phyloP scores from a whole-genome alignment of 1,139 yeast species.

The Scheffersomyces parashehatae region DNA sequence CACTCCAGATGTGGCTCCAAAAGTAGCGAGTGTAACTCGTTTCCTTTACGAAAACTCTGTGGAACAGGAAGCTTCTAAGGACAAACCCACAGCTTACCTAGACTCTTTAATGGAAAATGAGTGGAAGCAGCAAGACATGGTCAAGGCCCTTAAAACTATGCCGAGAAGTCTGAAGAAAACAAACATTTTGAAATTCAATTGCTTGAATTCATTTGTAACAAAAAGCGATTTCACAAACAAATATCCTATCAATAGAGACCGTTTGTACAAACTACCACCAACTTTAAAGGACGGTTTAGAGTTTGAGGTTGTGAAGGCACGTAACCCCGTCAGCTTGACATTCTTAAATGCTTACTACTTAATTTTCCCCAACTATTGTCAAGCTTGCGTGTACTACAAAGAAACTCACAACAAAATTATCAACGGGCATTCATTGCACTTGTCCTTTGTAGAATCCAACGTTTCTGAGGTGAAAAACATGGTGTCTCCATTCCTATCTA shows the following conservation, averaged over 20 bases:
- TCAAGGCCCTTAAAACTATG: slow-evolving; percentile 24
- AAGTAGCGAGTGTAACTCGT: slow-evolving; percentile 27
- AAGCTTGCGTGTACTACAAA: slow-evolving; percentile 51
- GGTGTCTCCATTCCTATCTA: slow-evolving; percentile 28
- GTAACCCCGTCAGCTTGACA: slow-evolving; percentile 46
- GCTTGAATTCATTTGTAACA: slow-evolving; percentile 38
- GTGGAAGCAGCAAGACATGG: slow-evolving; percentile 33
- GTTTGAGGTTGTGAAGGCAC: slow-evolving; percentile 43
- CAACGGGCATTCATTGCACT: slow-evolving; percentile 50
- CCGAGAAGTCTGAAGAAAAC: slow-evolving; percentile 14
- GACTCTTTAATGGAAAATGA: slow-evolving; percentile 32
- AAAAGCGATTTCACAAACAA: slow-evolving; percentile 39
- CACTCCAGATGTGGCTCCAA: slow-evolving; percentile 28
- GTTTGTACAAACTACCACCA: slow-evolving; percentile 25
- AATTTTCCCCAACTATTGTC: slow-evolving; percentile 44
- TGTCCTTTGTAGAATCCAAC: slow-evolving; percentile 40
- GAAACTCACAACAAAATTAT: slow-evolving; percentile 51
- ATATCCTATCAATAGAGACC: slow-evolving; percentile 34
- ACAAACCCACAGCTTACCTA: slow-evolving; percentile 21
- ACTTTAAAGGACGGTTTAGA: slow-evolving; percentile 22
- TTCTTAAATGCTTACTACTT: slow-evolving; percentile 54
- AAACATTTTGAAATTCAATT: slow-evolving; percentile 35
- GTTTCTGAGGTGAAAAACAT: slow-evolving; percentile 21
- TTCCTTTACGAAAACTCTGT: slow-evolving; percentile 22
- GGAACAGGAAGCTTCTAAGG: slow-evolving; percentile 6